These are phyloP conservation scores for Brassica incana DNA, from an alignment of 345 rosid genomes.

Conservation along the genomic window DNA sequence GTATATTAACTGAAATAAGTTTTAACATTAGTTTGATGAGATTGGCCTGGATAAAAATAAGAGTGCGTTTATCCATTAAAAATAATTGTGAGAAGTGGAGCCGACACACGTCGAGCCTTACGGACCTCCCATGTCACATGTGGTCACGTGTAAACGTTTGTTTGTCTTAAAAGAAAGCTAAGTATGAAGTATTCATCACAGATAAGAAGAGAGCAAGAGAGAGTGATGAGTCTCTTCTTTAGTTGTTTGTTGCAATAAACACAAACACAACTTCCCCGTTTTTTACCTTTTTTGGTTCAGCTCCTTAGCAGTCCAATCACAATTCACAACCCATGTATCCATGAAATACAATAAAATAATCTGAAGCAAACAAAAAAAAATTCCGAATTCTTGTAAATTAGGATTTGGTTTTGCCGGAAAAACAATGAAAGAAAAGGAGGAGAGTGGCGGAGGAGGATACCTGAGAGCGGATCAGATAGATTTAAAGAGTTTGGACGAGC, in stretches of 20 bases:
- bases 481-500: slow-evolving; percentile 93
- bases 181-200: slow-evolving; percentile 22
- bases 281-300: background rate
- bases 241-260: slow-evolving; percentile 40
- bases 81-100: slow-evolving; percentile 31
- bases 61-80: background rate
- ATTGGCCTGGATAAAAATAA: background rate
- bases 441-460: slow-evolving; percentile 59
- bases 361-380: background rate
- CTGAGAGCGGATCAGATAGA: slow-evolving; percentile 99
- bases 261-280: slow-evolving; percentile 41
- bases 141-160: slow-evolving; percentile 40
- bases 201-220: slow-evolving; percentile 5
- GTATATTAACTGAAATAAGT: background rate
- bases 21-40: background rate
- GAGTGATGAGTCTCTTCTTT: slow-evolving; percentile 28
- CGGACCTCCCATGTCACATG: slow-evolving; percentile 40
- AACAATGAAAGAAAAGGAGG: slow-evolving; percentile 61
- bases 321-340: slow-evolving; percentile 9
- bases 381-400: background rate
- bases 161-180: slow-evolving; percentile 20
- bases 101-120: slow-evolving; percentile 36
- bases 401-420: slow-evolving; percentile 1
- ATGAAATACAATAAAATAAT: background rate
- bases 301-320: slow-evolving; percentile 16